Conservation (phyloP, 1,139 yeast genomes). For the Pichia sp. region DNA sequence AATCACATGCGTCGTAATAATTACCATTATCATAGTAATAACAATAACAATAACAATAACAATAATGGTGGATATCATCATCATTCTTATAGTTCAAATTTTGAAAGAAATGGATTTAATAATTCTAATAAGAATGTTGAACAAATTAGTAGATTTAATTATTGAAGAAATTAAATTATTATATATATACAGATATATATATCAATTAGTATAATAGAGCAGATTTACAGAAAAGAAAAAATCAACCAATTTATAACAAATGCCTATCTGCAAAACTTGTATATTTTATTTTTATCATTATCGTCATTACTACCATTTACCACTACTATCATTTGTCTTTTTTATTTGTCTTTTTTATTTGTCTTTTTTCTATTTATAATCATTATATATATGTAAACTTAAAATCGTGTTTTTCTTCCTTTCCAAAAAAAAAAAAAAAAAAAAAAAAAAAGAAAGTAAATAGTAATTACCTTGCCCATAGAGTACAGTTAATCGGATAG, state of each 20-base stretch:
- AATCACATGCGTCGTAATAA: slow-evolving; percentile 1
- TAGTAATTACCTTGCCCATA: no score
- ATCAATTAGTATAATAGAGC: slow-evolving; percentile 7
- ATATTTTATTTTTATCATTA: slow-evolving; percentile 7
- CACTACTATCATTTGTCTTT: background rate
- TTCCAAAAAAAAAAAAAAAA: no score
- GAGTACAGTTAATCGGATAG: no score
- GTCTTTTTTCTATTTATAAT: no score
- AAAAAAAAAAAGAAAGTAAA: no score
- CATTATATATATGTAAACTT: no score
- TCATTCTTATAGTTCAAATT: background rate
- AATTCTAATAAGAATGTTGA: slow-evolving; percentile 1
- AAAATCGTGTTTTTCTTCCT: no score
- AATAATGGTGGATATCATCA: background rate
- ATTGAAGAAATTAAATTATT: background rate
- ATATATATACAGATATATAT: no score
- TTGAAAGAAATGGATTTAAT: background rate
- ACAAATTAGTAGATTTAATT: slow-evolving; percentile 6
- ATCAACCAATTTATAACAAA: no score
- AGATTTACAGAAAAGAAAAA: no score
- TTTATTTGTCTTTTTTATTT: background rate
- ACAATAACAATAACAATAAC: slow-evolving; percentile 2
- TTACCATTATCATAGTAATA: background rate
- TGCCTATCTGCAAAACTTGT: slow-evolving; percentile 8
- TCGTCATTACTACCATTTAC: background rate